phyloP scores from a whole-genome alignment of 2,329 filamentous ascomycete species.

The Gnomoniopsis smithogilvyi region DNA sequence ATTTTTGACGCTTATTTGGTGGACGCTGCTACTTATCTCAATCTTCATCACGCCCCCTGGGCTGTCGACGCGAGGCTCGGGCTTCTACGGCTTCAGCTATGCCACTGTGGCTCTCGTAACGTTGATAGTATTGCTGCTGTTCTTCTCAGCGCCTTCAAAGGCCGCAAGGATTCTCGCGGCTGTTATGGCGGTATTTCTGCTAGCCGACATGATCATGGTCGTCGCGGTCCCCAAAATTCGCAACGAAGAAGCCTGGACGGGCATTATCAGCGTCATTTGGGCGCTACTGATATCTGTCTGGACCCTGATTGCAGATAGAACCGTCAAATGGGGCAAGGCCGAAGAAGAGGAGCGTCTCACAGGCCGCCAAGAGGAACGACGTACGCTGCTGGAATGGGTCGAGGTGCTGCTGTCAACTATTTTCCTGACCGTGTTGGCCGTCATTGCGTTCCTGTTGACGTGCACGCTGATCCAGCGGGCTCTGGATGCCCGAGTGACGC shows the following conservation, averaged over 20 bases:
- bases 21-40: slow-evolving; percentile 83
- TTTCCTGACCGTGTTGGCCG: slow-evolving; percentile 64
- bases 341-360: slow-evolving; percentile 93
- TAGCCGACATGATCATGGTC: slow-evolving; percentile 77
- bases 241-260: slow-evolving; percentile 85
- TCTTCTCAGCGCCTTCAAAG: slow-evolving; percentile 82
- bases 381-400: slow-evolving; percentile 79
- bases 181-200: slow-evolving; percentile 62
- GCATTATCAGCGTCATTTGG: slow-evolving; percentile 83
- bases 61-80: slow-evolving; percentile 83
- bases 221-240: slow-evolving; percentile 71
- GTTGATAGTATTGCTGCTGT: slow-evolving; percentile 73
- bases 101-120: slow-evolving; percentile 75
- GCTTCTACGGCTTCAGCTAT: slow-evolving; percentile 86
- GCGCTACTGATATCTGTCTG: slow-evolving; percentile 75
- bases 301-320: slow-evolving; percentile 73
- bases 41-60: slow-evolving; percentile 87
- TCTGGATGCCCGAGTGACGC: slow-evolving; percentile 69
- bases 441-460: slow-evolving; percentile 72
- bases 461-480: slow-evolving; percentile 76
- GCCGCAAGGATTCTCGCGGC: slow-evolving; percentile 72
- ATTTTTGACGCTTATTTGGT: slow-evolving; percentile 80
- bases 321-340: slow-evolving; percentile 85
- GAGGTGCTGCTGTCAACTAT: slow-evolving; percentile 74
- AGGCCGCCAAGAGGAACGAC: slow-evolving; percentile 79